Conservation (phyloP, 345 rosid genomes). For the Barbarea vulgaris region DNA sequence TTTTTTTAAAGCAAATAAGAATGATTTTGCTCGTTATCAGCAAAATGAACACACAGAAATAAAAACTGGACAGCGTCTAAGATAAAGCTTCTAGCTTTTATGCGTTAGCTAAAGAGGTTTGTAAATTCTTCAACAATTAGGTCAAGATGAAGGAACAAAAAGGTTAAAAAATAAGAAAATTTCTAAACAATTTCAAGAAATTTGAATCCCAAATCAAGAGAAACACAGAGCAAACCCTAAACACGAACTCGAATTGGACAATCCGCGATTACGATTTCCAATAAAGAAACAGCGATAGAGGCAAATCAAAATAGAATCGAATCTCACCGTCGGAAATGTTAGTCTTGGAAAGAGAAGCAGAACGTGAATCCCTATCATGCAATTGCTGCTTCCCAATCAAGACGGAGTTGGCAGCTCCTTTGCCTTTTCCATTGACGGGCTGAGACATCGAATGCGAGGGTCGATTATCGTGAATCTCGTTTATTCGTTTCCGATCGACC, state of each 20-base stretch:
- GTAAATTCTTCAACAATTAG: neutral
- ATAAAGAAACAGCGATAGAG: neutral
- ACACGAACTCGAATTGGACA: neutral
- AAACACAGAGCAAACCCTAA: constrained; percentile 9
- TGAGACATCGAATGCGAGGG: constrained; percentile 73
- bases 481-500: constrained; percentile 82
- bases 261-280: neutral
- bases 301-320: neutral
- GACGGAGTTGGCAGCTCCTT: constrained; percentile 46
- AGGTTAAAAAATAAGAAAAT: constrained; percentile 3
- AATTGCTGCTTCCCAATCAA: constrained; percentile 68
- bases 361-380: constrained; percentile 56
- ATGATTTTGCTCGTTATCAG: neutral
- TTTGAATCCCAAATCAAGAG: constrained; percentile 7
- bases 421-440: constrained; percentile 63
- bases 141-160: neutral
- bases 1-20: neutral
- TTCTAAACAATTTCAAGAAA: neutral
- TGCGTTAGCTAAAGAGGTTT: neutral
- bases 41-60: neutral
- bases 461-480: constrained; percentile 75
- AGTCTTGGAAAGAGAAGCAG: constrained; percentile 55
- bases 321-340: constrained; percentile 67
- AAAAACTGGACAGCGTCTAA: neutral
- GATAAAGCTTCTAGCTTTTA: constrained; percentile 16